Conservation (phyloP, 2,329 filamentous ascomycete genomes). For the Dactylellina sp. region DNA sequence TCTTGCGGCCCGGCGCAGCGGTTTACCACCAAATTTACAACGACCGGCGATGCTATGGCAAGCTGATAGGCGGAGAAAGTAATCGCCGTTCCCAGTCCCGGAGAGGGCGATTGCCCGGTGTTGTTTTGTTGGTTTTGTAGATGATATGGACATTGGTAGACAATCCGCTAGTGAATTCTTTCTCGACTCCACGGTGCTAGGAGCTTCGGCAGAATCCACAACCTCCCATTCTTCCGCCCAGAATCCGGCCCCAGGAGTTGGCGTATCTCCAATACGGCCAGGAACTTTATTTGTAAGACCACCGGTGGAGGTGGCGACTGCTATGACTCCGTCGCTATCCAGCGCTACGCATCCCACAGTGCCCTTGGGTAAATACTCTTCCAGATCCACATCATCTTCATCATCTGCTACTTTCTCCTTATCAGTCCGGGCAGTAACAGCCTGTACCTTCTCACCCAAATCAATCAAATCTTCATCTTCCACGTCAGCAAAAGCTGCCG, state of each 20-base stretch:
- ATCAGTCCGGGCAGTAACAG: not conserved
- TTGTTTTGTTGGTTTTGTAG: slow-evolving; percentile 10
- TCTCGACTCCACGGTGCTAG: not conserved
- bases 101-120: slow-evolving; percentile 72
- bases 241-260: slow-evolving; percentile 83
- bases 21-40: slow-evolving; percentile 71
- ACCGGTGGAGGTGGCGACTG: slow-evolving; percentile 75
- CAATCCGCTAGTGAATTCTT: slow-evolving; percentile 13
- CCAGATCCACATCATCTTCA: slow-evolving; percentile 68
- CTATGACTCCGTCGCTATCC: slow-evolving; percentile 79
- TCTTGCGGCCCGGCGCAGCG: slow-evolving; percentile 71
- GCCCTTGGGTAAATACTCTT: slow-evolving; percentile 81
- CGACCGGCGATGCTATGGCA: slow-evolving; percentile 79
- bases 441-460: slow-evolving; percentile 31
- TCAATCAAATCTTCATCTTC: slow-evolving; percentile 27
- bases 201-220: not conserved
- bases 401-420: slow-evolving; percentile 1
- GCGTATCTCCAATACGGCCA: slow-evolving; percentile 86
- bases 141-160: slow-evolving; percentile 58
- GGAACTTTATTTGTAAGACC: slow-evolving; percentile 90
- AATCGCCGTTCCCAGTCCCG: slow-evolving; percentile 89
- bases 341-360: slow-evolving; percentile 86
- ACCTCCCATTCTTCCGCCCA: slow-evolving; percentile 86
- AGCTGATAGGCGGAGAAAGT: slow-evolving; percentile 79
- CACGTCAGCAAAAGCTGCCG: not conserved